Conservation (phyloP, 441 rosid species). For the Brassica hybrid region DNA sequence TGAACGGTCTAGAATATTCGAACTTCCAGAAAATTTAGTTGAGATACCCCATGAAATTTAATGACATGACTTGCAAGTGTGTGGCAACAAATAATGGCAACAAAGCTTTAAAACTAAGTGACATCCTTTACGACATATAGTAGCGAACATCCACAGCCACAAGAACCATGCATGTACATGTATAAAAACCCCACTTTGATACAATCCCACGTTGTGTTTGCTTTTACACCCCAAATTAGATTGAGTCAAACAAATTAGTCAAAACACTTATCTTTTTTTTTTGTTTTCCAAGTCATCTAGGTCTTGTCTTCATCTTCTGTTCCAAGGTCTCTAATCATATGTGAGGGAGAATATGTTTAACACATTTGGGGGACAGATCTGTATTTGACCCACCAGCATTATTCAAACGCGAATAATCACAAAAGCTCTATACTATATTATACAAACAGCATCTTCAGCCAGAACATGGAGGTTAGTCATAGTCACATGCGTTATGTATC, state of each 20-base stretch:
- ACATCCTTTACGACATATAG: conserved; percentile 14
- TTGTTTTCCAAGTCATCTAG: conserved; percentile 32
- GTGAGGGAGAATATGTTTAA: conserved; percentile 25
- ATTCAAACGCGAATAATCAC: conserved; percentile 30
- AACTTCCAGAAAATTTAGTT: not conserved
- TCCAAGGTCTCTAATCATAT: conserved; percentile 37
- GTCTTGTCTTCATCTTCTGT: conserved; percentile 42
- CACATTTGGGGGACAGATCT: conserved; percentile 57
- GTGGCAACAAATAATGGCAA: conserved; percentile 33
- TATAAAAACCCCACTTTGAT: conserved; percentile 26
- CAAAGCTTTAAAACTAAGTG: conserved; percentile 22
- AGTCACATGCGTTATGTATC: conserved; percentile 27
- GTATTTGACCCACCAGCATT: conserved; percentile 53
- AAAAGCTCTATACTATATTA: conserved; percentile 31
- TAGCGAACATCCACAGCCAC: conserved; percentile 18
- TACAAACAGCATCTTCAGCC: conserved; percentile 32
- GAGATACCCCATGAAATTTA: conserved; percentile 22
- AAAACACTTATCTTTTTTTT: not conserved
- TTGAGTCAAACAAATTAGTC: conserved; percentile 28
- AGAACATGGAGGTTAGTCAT: conserved; percentile 70
- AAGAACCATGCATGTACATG: conserved; percentile 9
- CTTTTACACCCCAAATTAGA: conserved; percentile 20
- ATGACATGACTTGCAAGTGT: conserved; percentile 31
- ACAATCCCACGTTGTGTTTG: conserved; percentile 29
- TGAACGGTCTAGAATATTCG: conserved; percentile 27